phyloP scores from a whole-genome alignment of 2,329 filamentous ascomycete genomes.

The Seiridium cupressi region DNA sequence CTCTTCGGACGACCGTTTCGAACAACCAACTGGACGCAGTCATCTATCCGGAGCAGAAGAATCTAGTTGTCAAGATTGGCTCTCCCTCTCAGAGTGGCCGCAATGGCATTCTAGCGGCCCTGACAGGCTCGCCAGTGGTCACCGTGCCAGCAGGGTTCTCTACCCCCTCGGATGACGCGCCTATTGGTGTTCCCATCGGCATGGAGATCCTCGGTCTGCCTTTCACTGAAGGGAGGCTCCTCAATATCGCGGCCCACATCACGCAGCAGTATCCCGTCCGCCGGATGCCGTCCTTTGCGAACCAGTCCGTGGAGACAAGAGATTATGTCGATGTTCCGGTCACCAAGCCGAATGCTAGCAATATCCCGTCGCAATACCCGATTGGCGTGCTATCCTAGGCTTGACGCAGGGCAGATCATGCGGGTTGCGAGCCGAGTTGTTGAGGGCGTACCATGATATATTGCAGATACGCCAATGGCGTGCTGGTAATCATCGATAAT shows the following conservation, averaged over 20 bases:
- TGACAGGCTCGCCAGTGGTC: slow-evolving; percentile 38
- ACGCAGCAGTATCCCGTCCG: slow-evolving; percentile 44
- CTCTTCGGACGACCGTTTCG: slow-evolving; percentile 49
- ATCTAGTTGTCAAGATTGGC: slow-evolving; percentile 59
- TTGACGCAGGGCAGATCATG: background rate
- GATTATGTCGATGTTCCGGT: slow-evolving; percentile 41
- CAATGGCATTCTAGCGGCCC: slow-evolving; percentile 41
- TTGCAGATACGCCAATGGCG: too few relatives aligned
- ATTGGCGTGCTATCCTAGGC: slow-evolving; percentile 35
- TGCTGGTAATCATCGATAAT: too few relatives aligned
- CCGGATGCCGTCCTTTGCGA: slow-evolving; percentile 44
- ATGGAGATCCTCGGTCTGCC: slow-evolving; percentile 61
- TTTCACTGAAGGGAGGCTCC: slow-evolving; percentile 52
- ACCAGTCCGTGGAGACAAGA: slow-evolving; percentile 32
- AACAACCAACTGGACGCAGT: slow-evolving; percentile 51
- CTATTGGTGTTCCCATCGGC: slow-evolving; percentile 59
- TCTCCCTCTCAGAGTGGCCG: slow-evolving; percentile 56
- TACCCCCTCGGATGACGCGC: slow-evolving; percentile 42
- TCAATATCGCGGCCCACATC: slow-evolving; percentile 51
- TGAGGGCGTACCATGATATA: too few relatives aligned
- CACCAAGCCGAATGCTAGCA: slow-evolving; percentile 38
- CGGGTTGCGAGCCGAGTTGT: background rate
- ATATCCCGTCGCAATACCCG: slow-evolving; percentile 45
- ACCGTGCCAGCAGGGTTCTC: slow-evolving; percentile 55
- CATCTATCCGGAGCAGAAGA: slow-evolving; percentile 64